Conservation (phyloP, 495 filamentous ascomycete species). For the Astrocystis sublimbata region DNA sequence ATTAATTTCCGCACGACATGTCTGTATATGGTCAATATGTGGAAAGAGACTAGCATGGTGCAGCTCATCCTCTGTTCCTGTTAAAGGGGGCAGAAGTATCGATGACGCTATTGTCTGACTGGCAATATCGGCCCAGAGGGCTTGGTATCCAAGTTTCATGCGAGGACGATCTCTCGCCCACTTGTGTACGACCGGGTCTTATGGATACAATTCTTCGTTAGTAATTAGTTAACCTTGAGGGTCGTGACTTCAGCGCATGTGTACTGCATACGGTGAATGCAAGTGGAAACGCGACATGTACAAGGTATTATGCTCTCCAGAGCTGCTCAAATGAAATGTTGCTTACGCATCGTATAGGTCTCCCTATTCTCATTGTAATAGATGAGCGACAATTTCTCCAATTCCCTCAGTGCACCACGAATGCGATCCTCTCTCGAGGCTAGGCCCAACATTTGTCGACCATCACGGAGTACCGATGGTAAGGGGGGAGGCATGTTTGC, state of each 20-base stretch:
- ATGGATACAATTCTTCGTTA: too few species aligned
- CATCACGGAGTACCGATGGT: not conserved
- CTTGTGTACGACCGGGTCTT: not conserved
- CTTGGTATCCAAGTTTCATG: not conserved
- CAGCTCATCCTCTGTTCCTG: not conserved
- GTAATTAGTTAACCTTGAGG: too few species aligned
- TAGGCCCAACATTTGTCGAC: not conserved
- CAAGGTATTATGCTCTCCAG: too few species aligned
- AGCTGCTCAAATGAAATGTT: not conserved
- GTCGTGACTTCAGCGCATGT: too few species aligned
- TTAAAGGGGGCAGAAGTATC: not conserved
- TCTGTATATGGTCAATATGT: not conserved
- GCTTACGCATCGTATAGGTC: not conserved
- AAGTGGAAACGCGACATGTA: too few species aligned
- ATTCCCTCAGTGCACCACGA: not conserved
- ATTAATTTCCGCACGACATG: not conserved
- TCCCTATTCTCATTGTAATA: not conserved
- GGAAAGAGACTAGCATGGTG: not conserved
- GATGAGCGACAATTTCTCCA: not conserved
- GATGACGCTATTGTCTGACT: not conserved
- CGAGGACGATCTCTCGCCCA: not conserved
- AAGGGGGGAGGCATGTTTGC: not conserved
- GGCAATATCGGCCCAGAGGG: not conserved
- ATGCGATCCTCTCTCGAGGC: not conserved
- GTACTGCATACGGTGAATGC: too few species aligned